Base-by-base conservation (phyloP, 169 alveolate species). In the Cryptosporidium viatorum region DNA sequence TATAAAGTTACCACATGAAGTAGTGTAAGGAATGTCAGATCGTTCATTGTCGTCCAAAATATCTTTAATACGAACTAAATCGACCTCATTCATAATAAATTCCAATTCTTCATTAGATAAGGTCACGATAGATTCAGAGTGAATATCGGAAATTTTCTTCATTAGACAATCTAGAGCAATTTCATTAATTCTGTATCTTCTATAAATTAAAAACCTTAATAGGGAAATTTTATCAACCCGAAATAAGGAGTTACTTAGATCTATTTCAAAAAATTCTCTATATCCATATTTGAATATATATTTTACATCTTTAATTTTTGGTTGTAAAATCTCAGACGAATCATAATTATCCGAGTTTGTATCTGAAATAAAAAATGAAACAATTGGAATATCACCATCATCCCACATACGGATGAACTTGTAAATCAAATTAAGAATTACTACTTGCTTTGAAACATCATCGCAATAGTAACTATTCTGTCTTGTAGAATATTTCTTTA, bases 1-100 rank as follows among this genome's bases (percentile, higher is more conserved):
- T 7, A 73, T n/a, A 58, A 73, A 59, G 10, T 58, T 73, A 0
- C 71, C 86, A 55, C 55, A 52, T 3, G 65, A 73, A 10, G 43
- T 26, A 3, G 55, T 58, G 35, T 9, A 35, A 10, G 37, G 51
- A 58, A 73, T 4, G 3, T 14, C 69, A 7, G 0, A 3, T 26
- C 5, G 39, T 37, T 33, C 43, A n/a, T 29, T 2, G 35, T 16
- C 9, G 26, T 59, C 10, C 5, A 80, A 31, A n/a, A 80, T 23
- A 41, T 62, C 75, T 6, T 45, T 21, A 2, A 80, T 39, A 10
- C 75, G 50, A 12, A 41, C 14, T n/a, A 65, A 33, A 29, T 80
- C 75, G 43, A 80, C 33, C 26, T 80, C 89, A 39, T 80, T 50
- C 1, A 59, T 3, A 6, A 80, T 18, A 1, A 41, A 67, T 23